phyloP scores from a whole-genome alignment of 352 stramenopile genomes.

The Globisporangium parvum region DNA sequence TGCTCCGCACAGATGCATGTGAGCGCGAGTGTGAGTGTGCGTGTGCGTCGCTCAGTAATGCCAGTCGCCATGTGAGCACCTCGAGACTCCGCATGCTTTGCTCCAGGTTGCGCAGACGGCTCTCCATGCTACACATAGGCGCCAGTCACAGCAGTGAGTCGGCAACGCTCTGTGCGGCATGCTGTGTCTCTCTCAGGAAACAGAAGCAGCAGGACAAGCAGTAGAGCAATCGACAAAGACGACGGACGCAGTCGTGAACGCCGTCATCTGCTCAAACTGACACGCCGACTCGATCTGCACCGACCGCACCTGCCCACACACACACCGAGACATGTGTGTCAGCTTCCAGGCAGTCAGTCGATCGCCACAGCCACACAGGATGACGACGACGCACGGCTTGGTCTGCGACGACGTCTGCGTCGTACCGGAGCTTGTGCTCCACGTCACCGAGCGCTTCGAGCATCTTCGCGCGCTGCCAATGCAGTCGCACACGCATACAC shows the following conservation, averaged over 20 bases:
- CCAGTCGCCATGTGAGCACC: not conserved
- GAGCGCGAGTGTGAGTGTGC: not conserved
- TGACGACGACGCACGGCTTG: slow-evolving; percentile 17
- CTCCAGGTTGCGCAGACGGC: slow-evolving; percentile 13
- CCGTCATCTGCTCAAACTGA: slow-evolving; percentile 16
- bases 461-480: slow-evolving; percentile 24
- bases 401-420: slow-evolving; percentile 27
- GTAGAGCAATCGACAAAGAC: no score
- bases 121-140: slow-evolving; percentile 10
- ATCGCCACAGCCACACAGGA: not conserved
- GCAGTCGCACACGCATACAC: no score
- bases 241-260: slow-evolving; percentile 15
- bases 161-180: not conserved
- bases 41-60: not conserved
- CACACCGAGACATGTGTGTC: not conserved
- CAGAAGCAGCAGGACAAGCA: not conserved
- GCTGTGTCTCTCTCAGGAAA: no score
- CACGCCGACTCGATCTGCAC: slow-evolving; percentile 17
- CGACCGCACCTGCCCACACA: slow-evolving; percentile 15
- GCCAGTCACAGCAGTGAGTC: not conserved
- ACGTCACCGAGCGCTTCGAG: slow-evolving; percentile 29
- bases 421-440: slow-evolving; percentile 30
- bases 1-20: not conserved
- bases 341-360: not conserved
- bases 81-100: slow-evolving; percentile 9